These are phyloP conservation scores for Diversispora eburnea DNA, from an alignment of 192 early-diverging fungal genomes.

Conservation along the genomic window DNA sequence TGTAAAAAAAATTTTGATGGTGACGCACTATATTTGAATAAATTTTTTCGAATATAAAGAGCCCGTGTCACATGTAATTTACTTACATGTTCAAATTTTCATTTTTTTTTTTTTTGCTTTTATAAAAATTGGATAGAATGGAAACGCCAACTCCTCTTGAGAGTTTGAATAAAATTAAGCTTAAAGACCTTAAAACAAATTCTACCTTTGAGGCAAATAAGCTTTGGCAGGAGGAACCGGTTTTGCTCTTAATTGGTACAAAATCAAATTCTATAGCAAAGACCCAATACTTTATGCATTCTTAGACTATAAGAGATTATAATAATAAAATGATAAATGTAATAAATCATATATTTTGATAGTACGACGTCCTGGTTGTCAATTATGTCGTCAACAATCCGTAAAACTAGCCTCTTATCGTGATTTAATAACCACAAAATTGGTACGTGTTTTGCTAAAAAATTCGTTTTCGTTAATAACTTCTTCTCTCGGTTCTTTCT, in stretches of 20 bases:
- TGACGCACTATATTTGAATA: too few relatives aligned
- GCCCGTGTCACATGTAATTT: too few relatives aligned
- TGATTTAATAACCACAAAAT: slow-evolving; percentile 31
- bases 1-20: too few relatives aligned
- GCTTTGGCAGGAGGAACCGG: slow-evolving; percentile 4
- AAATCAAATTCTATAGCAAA: neutral
- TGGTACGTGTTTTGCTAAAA: slow-evolving; percentile 24
- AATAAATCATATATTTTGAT: neutral
- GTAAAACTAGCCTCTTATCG: slow-evolving; percentile 32
- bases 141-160: neutral
- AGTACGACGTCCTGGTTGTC: slow-evolving; percentile 49
- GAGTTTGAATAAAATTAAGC: neutral
- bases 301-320: neutral
- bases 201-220: neutral
- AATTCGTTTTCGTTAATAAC: neutral
- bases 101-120: too few relatives aligned
- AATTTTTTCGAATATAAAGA: too few relatives aligned
- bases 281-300: neutral
- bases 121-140: too few relatives aligned
- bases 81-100: too few relatives aligned
- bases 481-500: neutral
- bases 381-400: slow-evolving; percentile 49
- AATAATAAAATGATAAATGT: neutral
- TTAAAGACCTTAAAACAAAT: neutral
- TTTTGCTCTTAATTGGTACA: slow-evolving; percentile 10